Evolutionary conservation across 257 asterid species (phyloP), one percentile per base, ranked within the genome.

Genomic region (Verbena officinalis): DNA sequence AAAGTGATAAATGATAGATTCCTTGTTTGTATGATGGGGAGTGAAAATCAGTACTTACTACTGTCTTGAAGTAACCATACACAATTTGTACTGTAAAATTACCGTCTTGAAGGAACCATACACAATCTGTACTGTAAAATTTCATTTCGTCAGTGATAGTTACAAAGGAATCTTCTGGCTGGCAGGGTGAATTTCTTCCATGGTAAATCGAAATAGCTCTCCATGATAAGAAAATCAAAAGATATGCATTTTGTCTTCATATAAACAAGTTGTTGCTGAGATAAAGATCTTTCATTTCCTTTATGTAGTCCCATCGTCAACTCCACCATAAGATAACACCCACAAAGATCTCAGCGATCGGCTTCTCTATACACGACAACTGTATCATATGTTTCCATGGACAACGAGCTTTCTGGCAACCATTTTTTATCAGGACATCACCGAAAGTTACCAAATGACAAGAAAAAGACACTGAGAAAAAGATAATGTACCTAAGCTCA

Each of bases 361-460:
- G 49, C 45, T 27, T 60, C 68, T 23, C 20, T 62, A 44, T 81
- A 84, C 57, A 74, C 79, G 24, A 73, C 88, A 59, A 79, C 61
- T 36, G 77, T 59, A 71, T 84, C 91, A 62, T 84, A 84, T 61
- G 86, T 72, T 59, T 79, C 84, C 76, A 79, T 69, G 59, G 79
- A 55, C 22, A 77, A 64, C 4, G 79, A 67, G 81, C 84, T 77
- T 71, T 84, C 82, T 0, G 88, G 80, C 49, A 74, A 84, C 56
- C 91, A 81, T 70, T 27, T 27, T 5, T 2, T 27, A 27, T 2
- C 33, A 27, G 5, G 33, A 27, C 33, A 27, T 5, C 5, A 50
- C 16, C 43, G 34, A 10, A 36, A 43, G 43, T 40, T 3, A 27
- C 65, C 51, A 34, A 22, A 39, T 20, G 20, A 33, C 17, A 17